phyloP scores from a whole-genome alignment of 805 yeast species.

The Yamadazyma kitorensis region DNA sequence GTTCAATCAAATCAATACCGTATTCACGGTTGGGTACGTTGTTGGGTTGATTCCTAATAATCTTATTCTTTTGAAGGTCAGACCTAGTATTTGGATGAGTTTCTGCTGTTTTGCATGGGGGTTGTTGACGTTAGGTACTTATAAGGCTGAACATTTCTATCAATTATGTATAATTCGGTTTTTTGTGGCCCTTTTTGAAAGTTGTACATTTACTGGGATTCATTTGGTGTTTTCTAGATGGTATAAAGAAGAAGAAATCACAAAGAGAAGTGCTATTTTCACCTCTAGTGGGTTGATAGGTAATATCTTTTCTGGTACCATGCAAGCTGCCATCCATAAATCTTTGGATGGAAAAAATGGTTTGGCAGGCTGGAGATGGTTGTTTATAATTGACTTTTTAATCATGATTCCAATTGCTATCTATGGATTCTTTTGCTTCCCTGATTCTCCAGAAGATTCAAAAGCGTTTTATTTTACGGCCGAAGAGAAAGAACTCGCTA shows the following conservation, averaged over 20 bases:
- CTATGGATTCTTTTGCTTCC: constrained; percentile 57
- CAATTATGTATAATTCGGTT: constrained; percentile 59
- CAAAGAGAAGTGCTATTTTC: constrained; percentile 52
- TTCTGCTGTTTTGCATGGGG: constrained; percentile 60
- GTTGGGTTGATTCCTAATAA: constrained; percentile 64
- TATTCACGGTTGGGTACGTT: constrained; percentile 59
- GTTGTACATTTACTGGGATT: constrained; percentile 54
- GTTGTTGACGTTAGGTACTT: constrained; percentile 49
- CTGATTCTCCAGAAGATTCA: constrained; percentile 52
- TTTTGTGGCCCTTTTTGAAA: constrained; percentile 59
- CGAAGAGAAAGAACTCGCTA: constrained; percentile 25
- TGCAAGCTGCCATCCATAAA: constrained; percentile 53
- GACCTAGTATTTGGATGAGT: constrained; percentile 57
- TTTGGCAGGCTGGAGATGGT: constrained; percentile 65
- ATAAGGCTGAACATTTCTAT: constrained; percentile 42
- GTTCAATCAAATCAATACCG: constrained; percentile 50
- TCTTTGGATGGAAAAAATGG: constrained; percentile 48
- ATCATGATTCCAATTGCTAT: constrained; percentile 56
- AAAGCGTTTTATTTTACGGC: constrained; percentile 23
- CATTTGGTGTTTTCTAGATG: constrained; percentile 55
- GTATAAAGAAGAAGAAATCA: constrained; percentile 48
- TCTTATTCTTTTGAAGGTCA: constrained; percentile 46
- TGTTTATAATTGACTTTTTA: constrained; percentile 60
- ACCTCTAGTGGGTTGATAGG: constrained; percentile 56
- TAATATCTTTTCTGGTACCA: constrained; percentile 51